Evolutionary conservation across 306 rosid genomes (phyloP), one percentile per base, ranked within the genome.

Genomic region (Acacia crassicarpa): DNA sequence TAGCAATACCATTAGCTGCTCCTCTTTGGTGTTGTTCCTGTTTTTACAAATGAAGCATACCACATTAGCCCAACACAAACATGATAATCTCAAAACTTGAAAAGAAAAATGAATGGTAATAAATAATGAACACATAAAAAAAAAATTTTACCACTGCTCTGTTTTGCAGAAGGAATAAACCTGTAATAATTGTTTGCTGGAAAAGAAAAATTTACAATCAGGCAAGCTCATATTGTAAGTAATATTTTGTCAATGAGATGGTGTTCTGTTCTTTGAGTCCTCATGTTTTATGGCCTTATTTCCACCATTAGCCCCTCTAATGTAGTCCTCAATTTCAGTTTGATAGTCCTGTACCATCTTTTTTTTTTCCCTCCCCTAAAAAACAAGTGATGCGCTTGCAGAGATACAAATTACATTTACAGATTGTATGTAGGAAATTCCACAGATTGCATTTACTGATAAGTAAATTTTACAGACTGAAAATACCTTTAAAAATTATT

Each of bases 1-100:
- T 89, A 40, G 98, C 45, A 78, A 93, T 77, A 76, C 99, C 99
- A 89, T 95, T 95, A 30, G 98, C 98, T 33, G 93, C 93, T 15
- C 99, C 99, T 72, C 99, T 89, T 83, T 95, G 97, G 54, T 84
- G 81, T 87, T 93, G 98, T 63, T 85, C 91, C 99, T 91, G 77
- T 12, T 43, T 70, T 44, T 2, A 35, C 65, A 84, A 71, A 75
- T 3, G 20, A 88, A 72, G 53, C 54, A 67, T 66, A 74, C 20
- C 81, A 58, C 20, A 15, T 53, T 33, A 43, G 58, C 25, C 20
- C 62, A 79, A 19, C 56, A 72, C 49, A 20, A 35, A 46, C 13
- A 72, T 44, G 46, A 67, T 53, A 79, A 69, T 74, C 40, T 22
- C 61, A 49, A 67, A 41, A 72, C 43, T 30, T 40, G 56, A 3